Conservation (phyloP, 768 basidiomycete genomes). For the Pulveroboletus frians region DNA sequence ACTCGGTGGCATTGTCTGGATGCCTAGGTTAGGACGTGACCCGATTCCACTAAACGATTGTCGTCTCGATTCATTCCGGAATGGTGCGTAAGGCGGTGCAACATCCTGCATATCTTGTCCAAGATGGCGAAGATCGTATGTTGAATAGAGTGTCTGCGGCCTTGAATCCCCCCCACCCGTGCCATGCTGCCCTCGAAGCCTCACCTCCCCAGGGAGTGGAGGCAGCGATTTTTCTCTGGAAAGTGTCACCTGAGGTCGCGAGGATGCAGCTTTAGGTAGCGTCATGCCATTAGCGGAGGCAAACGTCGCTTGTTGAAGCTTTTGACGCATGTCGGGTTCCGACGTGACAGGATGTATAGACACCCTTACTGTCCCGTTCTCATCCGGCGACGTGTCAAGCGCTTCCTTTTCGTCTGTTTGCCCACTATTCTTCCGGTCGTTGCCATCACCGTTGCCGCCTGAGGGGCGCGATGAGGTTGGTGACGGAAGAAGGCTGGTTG, state of each 20-base stretch:
- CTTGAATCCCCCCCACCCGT: conserved; percentile 42
- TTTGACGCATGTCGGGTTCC: conserved; percentile 58
- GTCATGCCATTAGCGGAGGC: conserved; percentile 31
- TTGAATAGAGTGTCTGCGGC: conserved; percentile 62
- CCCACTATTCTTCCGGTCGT: conserved; percentile 38
- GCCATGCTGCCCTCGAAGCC: conserved; percentile 34
- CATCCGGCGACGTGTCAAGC: conserved; percentile 24
- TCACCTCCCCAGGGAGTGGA: conserved; percentile 61
- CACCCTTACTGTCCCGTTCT: conserved; percentile 35
- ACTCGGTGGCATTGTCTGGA: conserved; percentile 46
- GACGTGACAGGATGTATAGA: conserved; percentile 50
- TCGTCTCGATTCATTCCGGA: conserved; percentile 57
- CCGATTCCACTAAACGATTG: conserved; percentile 74
- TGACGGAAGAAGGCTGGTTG: conserved; percentile 71
- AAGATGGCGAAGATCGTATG: conserved; percentile 53
- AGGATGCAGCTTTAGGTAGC: conserved; percentile 19
- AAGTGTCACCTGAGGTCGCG: conserved; percentile 21
- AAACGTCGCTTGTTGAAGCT: conserved; percentile 34
- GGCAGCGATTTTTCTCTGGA: conserved; percentile 72
- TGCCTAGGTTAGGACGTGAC: conserved; percentile 48
- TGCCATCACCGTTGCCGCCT: conserved; percentile 51
- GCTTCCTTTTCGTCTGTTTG: conserved; percentile 43
- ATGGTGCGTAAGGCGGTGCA: conserved; percentile 58
- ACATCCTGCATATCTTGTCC: conserved; percentile 44
- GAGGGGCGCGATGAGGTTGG: conserved; percentile 68